phyloP scores from a whole-genome alignment of 306 rosid species.

The Glycyrrhiza uralensis region DNA sequence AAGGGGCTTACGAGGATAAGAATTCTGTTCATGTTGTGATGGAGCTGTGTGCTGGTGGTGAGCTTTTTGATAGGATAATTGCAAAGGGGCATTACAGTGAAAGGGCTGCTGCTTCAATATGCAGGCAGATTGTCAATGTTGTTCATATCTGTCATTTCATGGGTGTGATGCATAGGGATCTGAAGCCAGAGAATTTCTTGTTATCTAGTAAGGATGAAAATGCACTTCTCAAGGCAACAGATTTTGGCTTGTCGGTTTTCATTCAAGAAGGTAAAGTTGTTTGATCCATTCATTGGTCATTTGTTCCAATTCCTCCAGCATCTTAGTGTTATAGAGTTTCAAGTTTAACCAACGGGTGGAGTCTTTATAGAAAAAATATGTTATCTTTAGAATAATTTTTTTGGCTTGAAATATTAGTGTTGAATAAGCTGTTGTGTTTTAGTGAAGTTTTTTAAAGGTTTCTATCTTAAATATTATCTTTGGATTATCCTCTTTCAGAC shows the following conservation, averaged over 20 bases:
- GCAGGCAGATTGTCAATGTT: conserved; percentile 83
- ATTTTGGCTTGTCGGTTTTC: conserved; percentile 87
- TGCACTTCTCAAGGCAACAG: conserved; percentile 81
- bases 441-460: background rate
- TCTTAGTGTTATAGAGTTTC: background rate
- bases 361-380: background rate
- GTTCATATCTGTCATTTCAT: conserved; percentile 81
- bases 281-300: background rate
- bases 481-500: background rate
- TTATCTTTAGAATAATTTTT: background rate
- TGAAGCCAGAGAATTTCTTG: conserved; percentile 94
- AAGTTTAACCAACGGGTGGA: background rate
- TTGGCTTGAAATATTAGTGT: background rate
- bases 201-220: conserved; percentile 69
- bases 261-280: conserved; percentile 81
- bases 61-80: conserved; percentile 80
- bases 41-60: conserved; percentile 95
- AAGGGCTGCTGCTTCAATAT: conserved; percentile 79
- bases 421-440: conserved; percentile 1
- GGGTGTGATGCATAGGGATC: conserved; percentile 98
- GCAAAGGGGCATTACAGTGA: conserved; percentile 91
- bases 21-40: conserved; percentile 77
- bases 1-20: conserved; percentile 85
- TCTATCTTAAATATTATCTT: background rate
- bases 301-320: background rate